Conservation (phyloP, 148 eudicot species). For the Gaultheria prostrata region DNA sequence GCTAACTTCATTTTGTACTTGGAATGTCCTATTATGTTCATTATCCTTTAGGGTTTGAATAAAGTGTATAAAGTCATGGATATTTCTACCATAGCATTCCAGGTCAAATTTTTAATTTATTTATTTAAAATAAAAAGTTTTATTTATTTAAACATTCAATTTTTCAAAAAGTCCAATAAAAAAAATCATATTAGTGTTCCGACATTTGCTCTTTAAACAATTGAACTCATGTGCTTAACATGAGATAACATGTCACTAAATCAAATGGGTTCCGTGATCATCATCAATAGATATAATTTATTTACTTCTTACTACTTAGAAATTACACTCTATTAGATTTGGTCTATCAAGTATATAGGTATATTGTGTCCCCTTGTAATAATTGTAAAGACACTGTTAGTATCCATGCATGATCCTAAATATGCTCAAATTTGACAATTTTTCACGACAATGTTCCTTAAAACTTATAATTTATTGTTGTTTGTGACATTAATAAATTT, state of each 20-base stretch:
- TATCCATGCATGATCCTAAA: neutral
- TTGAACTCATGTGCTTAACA: neutral
- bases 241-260: neutral
- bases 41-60: too few species aligned
- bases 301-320: neutral
- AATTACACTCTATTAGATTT: neutral
- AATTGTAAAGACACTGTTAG: neutral
- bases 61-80: too few species aligned
- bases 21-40: too few species aligned
- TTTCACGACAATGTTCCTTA: neutral
- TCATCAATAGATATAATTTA: too few species aligned
- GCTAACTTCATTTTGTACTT: too few species aligned
- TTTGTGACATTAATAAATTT: neutral
- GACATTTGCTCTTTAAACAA: neutral
- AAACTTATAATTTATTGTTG: neutral
- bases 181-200: too few species aligned
- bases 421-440: neutral
- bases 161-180: neutral
- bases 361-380: neutral
- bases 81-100: neutral
- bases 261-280: neutral
- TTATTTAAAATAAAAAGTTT: too few species aligned
- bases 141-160: neutral
- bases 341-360: neutral
- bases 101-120: too few species aligned